Evolutionary conservation across 108 stramenopile genomes (phyloP), one percentile per base, ranked within the genome.

Genomic region (Skeletonema potamos): DNA sequence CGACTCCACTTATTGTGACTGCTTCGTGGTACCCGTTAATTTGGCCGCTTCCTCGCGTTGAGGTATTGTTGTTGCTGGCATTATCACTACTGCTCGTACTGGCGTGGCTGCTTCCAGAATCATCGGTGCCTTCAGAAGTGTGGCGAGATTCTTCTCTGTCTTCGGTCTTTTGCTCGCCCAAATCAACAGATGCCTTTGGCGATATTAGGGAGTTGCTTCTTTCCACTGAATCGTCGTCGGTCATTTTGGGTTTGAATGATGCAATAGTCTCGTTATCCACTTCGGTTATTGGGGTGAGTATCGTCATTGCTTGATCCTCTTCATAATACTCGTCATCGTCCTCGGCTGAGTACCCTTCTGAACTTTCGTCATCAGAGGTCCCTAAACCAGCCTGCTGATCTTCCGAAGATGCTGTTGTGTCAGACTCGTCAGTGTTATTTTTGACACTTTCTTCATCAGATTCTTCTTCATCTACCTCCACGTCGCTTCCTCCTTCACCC

Each of bases 241-340:
- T 9, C 22, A 20, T 4, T 51, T 9, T 51, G 20, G 22, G 48
- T 8, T 51, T 51, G 48, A 51, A 22, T 51, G 48, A 26, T 51
- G 37, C 29, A 28, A 26, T 9, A 2, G 32, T 44, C 13, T 39
- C 55, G 10, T 58, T 58, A 29, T 41, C 58, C 13, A 22, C 32
- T 58, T 69, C 68, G 6, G 56, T 69, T 29, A 58, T 69, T 17
- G 68, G 55, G 7, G 68, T 41, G 41, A 69, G 68, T 6, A 69
- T 37, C 27, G 68, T 58, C 56, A 58, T 43, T 20, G 22, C 33
- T 26, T 56, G 58, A 8, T 58, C 68, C 8, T 29, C 68, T 41
- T 44, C 54, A 11, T 39, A 69, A n/a, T 59, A 51, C 48, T 22
- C 43, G 17, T 44, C 56, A 0, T 68, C 68, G 0, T 58, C 68